Percentiles rank a stretch among this genome's conserved stretches.
phyloP scores from a whole-genome alignment of 1,284 basidiomycete genomes.

The Puccinia coronata region DNA sequence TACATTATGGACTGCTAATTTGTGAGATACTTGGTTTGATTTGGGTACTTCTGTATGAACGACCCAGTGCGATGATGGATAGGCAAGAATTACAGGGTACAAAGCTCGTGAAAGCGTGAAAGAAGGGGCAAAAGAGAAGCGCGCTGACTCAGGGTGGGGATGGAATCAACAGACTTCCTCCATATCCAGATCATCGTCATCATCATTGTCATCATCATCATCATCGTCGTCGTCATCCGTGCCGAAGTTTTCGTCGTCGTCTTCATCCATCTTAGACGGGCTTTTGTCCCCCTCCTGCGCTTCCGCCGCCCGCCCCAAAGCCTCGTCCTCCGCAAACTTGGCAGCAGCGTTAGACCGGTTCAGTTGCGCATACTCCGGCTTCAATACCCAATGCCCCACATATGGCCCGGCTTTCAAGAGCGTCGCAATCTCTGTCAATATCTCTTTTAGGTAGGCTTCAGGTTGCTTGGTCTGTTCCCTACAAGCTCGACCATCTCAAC shows the following conservation, averaged over 20 bases:
- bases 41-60: too few relatives aligned
- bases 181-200: slow-evolving; percentile 41
- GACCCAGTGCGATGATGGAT: too few relatives aligned
- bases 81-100: too few relatives aligned
- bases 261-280: slow-evolving; percentile 31
- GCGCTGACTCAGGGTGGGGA: too few relatives aligned
- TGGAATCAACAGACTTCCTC: slow-evolving; percentile 33
- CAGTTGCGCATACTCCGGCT: slow-evolving; percentile 51
- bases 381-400: slow-evolving; percentile 60
- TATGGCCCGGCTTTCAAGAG: slow-evolving; percentile 75
- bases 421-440: slow-evolving; percentile 76
- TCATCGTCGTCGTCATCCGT: slow-evolving; percentile 40
- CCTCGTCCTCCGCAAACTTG: slow-evolving; percentile 34
- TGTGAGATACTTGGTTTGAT: too few relatives aligned
- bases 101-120: too few relatives aligned
- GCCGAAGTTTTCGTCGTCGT: slow-evolving; percentile 41
- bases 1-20: too few relatives aligned
- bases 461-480: slow-evolving; percentile 84
- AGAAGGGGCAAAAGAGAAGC: too few relatives aligned
- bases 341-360: slow-evolving; percentile 41
- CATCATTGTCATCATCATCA: slow-evolving; percentile 40
- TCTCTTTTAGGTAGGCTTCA: slow-evolving; percentile 84
- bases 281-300: slow-evolving; percentile 21
- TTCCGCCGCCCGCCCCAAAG: slow-evolving; percentile 1
- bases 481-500: slow-evolving; percentile 23